phyloP scores from a whole-genome alignment of 208 protist species.

The Leishmania aethiopica region DNA sequence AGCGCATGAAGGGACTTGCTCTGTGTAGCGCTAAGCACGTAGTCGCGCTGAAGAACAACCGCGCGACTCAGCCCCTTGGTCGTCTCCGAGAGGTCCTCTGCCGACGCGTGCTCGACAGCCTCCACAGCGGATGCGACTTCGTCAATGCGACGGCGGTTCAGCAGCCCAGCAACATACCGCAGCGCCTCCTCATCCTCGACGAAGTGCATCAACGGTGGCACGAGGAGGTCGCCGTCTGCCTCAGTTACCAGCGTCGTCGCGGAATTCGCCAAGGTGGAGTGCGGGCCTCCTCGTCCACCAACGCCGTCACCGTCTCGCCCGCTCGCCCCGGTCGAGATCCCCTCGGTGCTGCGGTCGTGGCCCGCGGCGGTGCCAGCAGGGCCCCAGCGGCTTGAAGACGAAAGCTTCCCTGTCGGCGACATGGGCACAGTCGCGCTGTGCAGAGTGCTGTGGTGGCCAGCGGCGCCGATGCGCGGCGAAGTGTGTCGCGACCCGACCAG shows the following conservation, averaged over 20 bases:
- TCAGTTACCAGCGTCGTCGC: slow-evolving; percentile 23
- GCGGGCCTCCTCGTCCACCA: not conserved
- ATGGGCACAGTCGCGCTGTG: not conserved
- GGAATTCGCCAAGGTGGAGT: not conserved
- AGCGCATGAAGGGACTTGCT: slow-evolving; percentile 1
- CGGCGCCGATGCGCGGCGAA: not conserved
- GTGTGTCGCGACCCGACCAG: not conserved
- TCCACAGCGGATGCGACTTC: slow-evolving; percentile 16
- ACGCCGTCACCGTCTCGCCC: not conserved
- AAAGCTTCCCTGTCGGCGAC: not conserved
- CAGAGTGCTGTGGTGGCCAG: not conserved
- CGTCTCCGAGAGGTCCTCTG: not conserved
- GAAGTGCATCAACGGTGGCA: slow-evolving; percentile 30
- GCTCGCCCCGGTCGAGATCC: not conserved
- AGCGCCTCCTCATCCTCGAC: slow-evolving; percentile 25
- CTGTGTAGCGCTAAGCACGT: slow-evolving; percentile 2
- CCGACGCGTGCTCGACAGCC: not conserved
- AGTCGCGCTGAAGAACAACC: slow-evolving; percentile 4
- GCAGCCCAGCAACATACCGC: slow-evolving; percentile 5
- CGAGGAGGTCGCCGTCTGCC: slow-evolving; percentile 29
- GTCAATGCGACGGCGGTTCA: slow-evolving; percentile 13
- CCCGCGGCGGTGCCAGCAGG: not conserved
- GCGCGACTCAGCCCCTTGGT: not conserved
- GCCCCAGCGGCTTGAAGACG: not conserved
- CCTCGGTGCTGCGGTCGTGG: not conserved